Conservation (phyloP, 1,284 basidiomycete species). For the Cryptococcus sp. region DNA sequence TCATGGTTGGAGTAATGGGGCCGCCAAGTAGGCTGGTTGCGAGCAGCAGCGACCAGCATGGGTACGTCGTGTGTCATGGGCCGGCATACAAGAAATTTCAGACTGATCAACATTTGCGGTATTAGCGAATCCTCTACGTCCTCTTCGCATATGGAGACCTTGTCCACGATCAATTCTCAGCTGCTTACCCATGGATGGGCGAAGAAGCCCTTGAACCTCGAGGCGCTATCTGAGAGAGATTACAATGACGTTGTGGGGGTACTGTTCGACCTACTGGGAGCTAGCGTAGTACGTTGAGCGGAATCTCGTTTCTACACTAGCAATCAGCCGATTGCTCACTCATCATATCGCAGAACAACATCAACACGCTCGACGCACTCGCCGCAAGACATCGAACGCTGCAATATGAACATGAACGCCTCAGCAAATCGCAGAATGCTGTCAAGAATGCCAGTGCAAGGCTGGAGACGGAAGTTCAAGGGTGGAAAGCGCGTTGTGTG, state of each 20-base stretch:
- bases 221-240: constrained; percentile 63
- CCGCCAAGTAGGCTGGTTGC: background rate
- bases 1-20: no score
- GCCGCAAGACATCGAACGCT: constrained; percentile 73
- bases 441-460: constrained; percentile 16
- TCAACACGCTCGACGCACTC: constrained; percentile 73
- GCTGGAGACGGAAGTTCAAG: constrained; percentile 61
- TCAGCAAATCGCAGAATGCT: constrained; percentile 60
- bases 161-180: constrained; percentile 70
- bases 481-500: constrained; percentile 67
- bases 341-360: constrained; percentile 62
- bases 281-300: constrained; percentile 67
- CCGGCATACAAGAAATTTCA: no score
- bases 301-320: background rate
- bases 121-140: background rate
- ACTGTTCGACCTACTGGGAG: constrained; percentile 72
- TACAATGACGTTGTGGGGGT: constrained; percentile 72
- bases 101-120: no score
- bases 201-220: constrained; percentile 60
- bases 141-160: background rate
- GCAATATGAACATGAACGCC: constrained; percentile 78
- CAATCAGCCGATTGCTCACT: constrained; percentile 2
- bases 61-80: no score
- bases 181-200: constrained; percentile 77
- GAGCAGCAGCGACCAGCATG: background rate